Evolutionary conservation across 768 basidiomycete species (phyloP).

Genomic region (Phaffia australis): DNA sequence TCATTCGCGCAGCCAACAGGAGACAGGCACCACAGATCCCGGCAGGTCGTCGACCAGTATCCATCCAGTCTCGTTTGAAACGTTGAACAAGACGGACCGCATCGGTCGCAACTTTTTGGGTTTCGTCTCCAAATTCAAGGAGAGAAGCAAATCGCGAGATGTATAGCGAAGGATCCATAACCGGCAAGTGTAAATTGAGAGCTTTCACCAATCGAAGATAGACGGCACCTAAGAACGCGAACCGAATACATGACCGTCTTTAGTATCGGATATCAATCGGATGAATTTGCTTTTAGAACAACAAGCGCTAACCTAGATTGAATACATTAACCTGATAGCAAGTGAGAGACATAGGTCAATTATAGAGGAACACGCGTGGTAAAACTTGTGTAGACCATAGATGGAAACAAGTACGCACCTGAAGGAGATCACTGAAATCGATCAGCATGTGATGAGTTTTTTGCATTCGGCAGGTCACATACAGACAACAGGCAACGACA

Average conservation of each 20-base stretch:
- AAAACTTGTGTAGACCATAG: not conserved
- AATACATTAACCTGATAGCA: conserved; percentile 79
- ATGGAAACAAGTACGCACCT: conserved; percentile 45
- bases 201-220: conserved; percentile 85
- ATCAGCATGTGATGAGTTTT: conserved; percentile 97
- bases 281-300: not conserved
- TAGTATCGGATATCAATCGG: not conserved
- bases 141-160: conserved; percentile 89
- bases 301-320: conserved; percentile 51
- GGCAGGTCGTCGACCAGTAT: conserved; percentile 83
- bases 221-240: conserved; percentile 49
- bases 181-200: conserved; percentile 57
- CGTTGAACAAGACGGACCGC: conserved; percentile 86
- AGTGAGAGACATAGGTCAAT: not conserved
- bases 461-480: conserved; percentile 82
- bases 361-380: no score
- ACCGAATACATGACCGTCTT: no score
- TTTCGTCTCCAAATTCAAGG: conserved; percentile 92
- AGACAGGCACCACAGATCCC: conserved; percentile 96
- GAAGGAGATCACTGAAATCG: conserved; percentile 92
- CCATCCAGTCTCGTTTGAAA: conserved; percentile 96
- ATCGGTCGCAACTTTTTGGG: conserved; percentile 79
- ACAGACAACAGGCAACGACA: conserved; percentile 90
- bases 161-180: conserved; percentile 92
- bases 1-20: conserved; percentile 93